Percentiles rank a stretch among this genome's conserved stretches.
Conservation (phyloP, 352 stramenopile genomes). For the Phytopythium boreale region DNA sequence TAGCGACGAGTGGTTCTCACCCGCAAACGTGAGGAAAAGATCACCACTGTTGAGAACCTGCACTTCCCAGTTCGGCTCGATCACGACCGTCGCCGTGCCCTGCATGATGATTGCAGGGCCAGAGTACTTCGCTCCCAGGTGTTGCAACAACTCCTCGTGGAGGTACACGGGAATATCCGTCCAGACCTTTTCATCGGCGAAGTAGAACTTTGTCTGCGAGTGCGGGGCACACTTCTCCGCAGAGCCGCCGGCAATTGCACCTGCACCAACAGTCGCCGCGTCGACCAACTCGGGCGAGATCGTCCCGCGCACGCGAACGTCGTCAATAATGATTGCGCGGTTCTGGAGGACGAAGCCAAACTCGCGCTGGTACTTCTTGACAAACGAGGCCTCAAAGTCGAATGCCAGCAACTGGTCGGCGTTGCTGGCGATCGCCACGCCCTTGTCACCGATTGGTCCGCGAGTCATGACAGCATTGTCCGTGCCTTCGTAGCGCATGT, state of each 20-base stretch:
- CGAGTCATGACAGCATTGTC: slow-evolving; percentile 98
- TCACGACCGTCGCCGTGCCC: slow-evolving; percentile 96
- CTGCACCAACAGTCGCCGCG: slow-evolving; percentile 1
- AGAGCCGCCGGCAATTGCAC: neutral
- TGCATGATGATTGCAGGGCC: slow-evolving; percentile 98
- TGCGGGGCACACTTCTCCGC: slow-evolving; percentile 37
- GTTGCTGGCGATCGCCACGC: slow-evolving; percentile 21
- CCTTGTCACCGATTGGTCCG: slow-evolving; percentile 48
- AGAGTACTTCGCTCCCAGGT: slow-evolving; percentile 49
- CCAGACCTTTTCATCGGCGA: slow-evolving; percentile 73
- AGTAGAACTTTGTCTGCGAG: slow-evolving; percentile 77
- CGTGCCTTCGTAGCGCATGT: slow-evolving; percentile 98
- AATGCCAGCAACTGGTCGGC: slow-evolving; percentile 52
- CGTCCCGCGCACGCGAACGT: slow-evolving; percentile 96
- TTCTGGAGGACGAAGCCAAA: slow-evolving; percentile 97
- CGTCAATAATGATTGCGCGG: slow-evolving; percentile 94
- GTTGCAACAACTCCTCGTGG: slow-evolving; percentile 87
- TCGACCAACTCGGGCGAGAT: slow-evolving; percentile 78
- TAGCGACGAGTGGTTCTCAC: slow-evolving; percentile 14
- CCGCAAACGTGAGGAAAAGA: slow-evolving; percentile 86
- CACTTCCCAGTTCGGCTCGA: slow-evolving; percentile 95
- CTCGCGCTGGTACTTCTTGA: slow-evolving; percentile 93
- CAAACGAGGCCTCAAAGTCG: slow-evolving; percentile 87
- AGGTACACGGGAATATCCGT: slow-evolving; percentile 92
- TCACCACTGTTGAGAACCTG: slow-evolving; percentile 94